Percentiles rank a stretch among this genome's conserved stretches.
Evolutionary conservation across 2,329 filamentous ascomycete genomes (phyloP).

Genomic region (Magnaporthiopsis incrustans): DNA sequence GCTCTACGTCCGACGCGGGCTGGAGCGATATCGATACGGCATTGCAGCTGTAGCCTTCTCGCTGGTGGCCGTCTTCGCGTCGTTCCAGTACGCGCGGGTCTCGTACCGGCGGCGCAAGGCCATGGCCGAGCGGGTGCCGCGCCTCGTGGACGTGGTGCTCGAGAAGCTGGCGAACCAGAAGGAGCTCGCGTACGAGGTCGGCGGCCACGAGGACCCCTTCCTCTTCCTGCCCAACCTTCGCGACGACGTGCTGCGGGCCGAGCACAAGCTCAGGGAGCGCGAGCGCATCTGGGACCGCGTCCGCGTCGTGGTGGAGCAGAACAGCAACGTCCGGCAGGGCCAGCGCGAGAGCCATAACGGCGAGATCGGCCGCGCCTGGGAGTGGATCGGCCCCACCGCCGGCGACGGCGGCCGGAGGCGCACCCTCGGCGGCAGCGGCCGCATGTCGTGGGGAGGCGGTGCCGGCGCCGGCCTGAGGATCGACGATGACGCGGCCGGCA

Average conservation of each 20-base stretch:
- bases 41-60: conserved; percentile 58
- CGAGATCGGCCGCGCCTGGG: conserved; percentile 60
- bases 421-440: conserved; percentile 30
- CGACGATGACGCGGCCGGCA: conserved; percentile 19
- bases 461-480: conserved; percentile 29
- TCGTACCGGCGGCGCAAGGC: conserved; percentile 55
- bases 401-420: conserved; percentile 35
- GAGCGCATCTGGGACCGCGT: conserved; percentile 82
- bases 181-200: conserved; percentile 57
- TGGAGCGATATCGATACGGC: conserved; percentile 82
- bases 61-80: conserved; percentile 28
- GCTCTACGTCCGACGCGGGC: conserved; percentile 66
- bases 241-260: conserved; percentile 79
- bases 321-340: conserved; percentile 77
- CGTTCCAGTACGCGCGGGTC: conserved; percentile 52
- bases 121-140: conserved; percentile 66
- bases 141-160: conserved; percentile 75
- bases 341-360: conserved; percentile 60
- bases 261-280: conserved; percentile 68
- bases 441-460: conserved; percentile 36
- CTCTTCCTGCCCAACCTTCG: conserved; percentile 82
- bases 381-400: conserved; percentile 55
- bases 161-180: conserved; percentile 78
- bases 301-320: conserved; percentile 77
- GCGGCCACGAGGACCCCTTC: conserved; percentile 57